Percentiles rank a stretch among this genome's conserved stretches.
Evolutionary conservation across 768 basidiomycete species (phyloP).

Genomic region (Sistotremastrum suecicum): DNA sequence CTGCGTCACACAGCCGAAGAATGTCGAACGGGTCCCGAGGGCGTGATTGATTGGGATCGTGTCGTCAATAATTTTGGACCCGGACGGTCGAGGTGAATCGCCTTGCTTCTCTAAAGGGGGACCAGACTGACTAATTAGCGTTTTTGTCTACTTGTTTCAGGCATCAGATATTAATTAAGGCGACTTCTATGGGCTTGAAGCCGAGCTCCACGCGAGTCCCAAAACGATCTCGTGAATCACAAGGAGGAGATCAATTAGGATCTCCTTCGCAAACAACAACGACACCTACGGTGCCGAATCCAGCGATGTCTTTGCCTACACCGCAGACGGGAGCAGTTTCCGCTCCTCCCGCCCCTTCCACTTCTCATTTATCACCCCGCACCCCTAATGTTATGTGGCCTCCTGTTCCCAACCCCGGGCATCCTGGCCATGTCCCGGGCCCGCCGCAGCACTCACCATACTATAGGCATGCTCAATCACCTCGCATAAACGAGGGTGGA

Average conservation of each 20-base stretch:
- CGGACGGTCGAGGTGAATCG: conserved; percentile 50
- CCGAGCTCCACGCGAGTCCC: conserved; percentile 52
- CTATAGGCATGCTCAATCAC: too few species aligned
- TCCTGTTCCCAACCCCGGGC: too few species aligned
- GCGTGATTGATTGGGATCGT: conserved; percentile 72
- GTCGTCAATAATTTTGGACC: conserved; percentile 62
- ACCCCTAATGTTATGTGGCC: too few species aligned
- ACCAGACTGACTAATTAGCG: background rate
- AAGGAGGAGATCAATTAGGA: conserved; percentile 6
- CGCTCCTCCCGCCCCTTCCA: too few species aligned
- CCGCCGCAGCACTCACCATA: too few species aligned
- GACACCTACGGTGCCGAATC: too few species aligned
- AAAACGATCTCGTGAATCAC: conserved; percentile 42
- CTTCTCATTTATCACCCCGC: too few species aligned
- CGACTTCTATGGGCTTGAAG: conserved; percentile 64
- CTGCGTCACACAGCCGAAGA: conserved; percentile 58
- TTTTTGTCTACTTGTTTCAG: conserved; percentile 20
- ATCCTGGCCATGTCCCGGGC: too few species aligned
- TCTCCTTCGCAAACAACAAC: too few species aligned
- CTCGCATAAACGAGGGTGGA: too few species aligned
- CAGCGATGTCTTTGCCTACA: too few species aligned
- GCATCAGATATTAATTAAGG: conserved; percentile 75
- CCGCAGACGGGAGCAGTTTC: too few species aligned
- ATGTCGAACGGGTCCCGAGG: conserved; percentile 31
- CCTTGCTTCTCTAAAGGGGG: background rate